phyloP scores from a whole-genome alignment of 176 grass and related monocot species.

The Pharus latifolius region DNA sequence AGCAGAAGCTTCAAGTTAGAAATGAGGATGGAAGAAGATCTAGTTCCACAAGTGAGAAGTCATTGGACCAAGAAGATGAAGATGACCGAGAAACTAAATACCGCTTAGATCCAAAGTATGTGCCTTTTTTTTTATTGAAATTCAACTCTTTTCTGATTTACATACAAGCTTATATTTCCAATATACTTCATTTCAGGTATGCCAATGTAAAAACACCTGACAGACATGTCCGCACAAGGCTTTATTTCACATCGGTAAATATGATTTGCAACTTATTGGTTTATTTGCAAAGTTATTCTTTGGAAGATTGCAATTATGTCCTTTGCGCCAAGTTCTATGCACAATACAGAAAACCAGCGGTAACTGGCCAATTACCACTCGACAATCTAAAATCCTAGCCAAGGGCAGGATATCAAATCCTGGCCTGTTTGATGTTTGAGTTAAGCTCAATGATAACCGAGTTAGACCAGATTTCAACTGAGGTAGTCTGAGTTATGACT shows the following conservation, averaged over 20 bases:
- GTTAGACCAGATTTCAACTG: too few species aligned
- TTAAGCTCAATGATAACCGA: too few species aligned
- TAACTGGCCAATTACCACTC: too few species aligned
- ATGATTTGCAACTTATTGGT: too few species aligned
- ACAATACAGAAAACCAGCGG: too few species aligned
- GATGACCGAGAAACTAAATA: conserved; percentile 99
- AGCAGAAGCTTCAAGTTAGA: conserved; percentile 38
- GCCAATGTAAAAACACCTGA: conserved; percentile 98
- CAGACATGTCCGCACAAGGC: conserved; percentile 93
- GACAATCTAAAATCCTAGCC: too few species aligned
- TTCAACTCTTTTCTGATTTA: conserved; percentile 5
- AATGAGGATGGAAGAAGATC: conserved; percentile 75
- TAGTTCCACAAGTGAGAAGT: conserved; percentile 61
- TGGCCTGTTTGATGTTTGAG: too few species aligned
- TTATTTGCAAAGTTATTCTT: too few species aligned
- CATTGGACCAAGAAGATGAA: conserved; percentile 79
- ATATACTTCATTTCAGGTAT: conserved; percentile 61
- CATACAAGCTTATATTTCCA: conserved; percentile 8
- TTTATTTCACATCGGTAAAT: conserved; percentile 97
- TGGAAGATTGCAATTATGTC: too few species aligned
- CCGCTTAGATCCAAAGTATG: conserved; percentile 91
- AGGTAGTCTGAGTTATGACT: too few species aligned
- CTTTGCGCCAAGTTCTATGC: too few species aligned
- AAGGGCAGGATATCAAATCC: too few species aligned
- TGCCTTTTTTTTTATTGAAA: neutral